Base-by-base conservation (phyloP, 768 basidiomycete species). In the Leccinum uliginosum region DNA sequence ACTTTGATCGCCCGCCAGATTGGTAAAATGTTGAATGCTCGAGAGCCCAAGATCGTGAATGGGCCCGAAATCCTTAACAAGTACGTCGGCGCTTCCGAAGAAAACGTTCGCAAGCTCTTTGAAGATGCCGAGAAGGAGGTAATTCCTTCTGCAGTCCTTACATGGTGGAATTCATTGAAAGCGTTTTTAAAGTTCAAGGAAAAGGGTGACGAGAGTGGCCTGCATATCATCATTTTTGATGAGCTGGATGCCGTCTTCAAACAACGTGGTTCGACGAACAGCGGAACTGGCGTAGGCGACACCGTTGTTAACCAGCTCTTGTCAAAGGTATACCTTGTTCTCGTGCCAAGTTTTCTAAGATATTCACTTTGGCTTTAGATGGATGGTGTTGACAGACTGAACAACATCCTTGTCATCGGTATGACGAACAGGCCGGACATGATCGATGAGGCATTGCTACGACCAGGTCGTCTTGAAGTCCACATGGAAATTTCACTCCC, bases 151-250 rank as follows among this genome's bases (percentile, higher is more conserved):
- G 45, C n/a, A 34, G 17, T 29, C 2, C 8, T 30, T 40, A 8
- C 30, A 6, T 23, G 0, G 11, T 11, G 11, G 44, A 10, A 35
- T 27, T 55, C 11, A 57, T 38, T 10, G 55, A 62, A 29, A 66
- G 10, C 6, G n/a, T 23, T 10, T 2, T 12, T 24, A 5, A 62
- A 95, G 91, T 98, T 95, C 78, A 98, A 97, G 72, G 92, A 91
- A 63, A 98, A 98, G 73, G 91, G 88, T 7, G 96, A 98, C 62
- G 95, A 98, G 62, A 96, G 93, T 73, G 94, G 93, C 3, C 75
- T 99, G 48, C 97, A 99, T 67, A 98, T 99, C 76, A 98, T 99
- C 75, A 99, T 99, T 59, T 99, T 99, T 67, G 97, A 99, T 71
- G 97, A 99, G 74, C 73, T 99, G 64, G 97, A 99, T 67, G 97